Evolutionary conservation across 1,139 yeast species (phyloP).

Genomic region (Petasospora rhodanensis): DNA sequence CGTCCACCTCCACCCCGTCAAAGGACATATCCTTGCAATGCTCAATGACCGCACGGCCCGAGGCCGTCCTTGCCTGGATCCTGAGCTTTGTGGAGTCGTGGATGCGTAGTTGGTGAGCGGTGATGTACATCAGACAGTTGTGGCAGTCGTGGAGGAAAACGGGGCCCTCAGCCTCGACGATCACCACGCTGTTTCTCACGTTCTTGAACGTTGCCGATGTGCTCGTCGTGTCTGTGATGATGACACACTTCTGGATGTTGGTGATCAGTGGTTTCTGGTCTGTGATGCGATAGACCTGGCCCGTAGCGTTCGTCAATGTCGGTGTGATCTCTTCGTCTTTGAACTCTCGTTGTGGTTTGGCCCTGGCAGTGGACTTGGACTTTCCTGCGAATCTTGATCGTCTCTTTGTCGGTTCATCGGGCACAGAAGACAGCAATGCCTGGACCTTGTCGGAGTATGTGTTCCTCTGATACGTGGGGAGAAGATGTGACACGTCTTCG

Average conservation of each 20-base stretch:
- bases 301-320: neutral
- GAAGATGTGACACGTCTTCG: slow-evolving; percentile 8
- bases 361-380: neutral
- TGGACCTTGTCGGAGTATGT: slow-evolving; percentile 9
- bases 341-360: slow-evolving; percentile 1
- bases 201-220: slow-evolving; percentile 6
- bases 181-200: slow-evolving; percentile 2
- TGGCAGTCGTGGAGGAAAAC: slow-evolving; percentile 8
- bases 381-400: slow-evolving; percentile 2
- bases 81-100: slow-evolving; percentile 6
- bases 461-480: slow-evolving; percentile 12
- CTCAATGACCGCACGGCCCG: slow-evolving; percentile 14
- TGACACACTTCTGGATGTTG: slow-evolving; percentile 1
- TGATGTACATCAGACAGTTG: slow-evolving; percentile 6
- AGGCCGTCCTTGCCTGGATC: slow-evolving; percentile 7
- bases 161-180: slow-evolving; percentile 9
- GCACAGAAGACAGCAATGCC: slow-evolving; percentile 1
- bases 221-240: slow-evolving; percentile 1
- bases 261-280: slow-evolving; percentile 4
- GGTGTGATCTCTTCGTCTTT: slow-evolving; percentile 4
- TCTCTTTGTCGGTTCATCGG: slow-evolving; percentile 1
- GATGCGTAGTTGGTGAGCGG: slow-evolving; percentile 13
- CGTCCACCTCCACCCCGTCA: slow-evolving; percentile 12
- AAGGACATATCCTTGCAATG: slow-evolving; percentile 7
- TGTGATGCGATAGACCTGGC: neutral